phyloP scores from a whole-genome alignment of 352 stramenopile genomes.

The Peronosclerospora sorghi region DNA sequence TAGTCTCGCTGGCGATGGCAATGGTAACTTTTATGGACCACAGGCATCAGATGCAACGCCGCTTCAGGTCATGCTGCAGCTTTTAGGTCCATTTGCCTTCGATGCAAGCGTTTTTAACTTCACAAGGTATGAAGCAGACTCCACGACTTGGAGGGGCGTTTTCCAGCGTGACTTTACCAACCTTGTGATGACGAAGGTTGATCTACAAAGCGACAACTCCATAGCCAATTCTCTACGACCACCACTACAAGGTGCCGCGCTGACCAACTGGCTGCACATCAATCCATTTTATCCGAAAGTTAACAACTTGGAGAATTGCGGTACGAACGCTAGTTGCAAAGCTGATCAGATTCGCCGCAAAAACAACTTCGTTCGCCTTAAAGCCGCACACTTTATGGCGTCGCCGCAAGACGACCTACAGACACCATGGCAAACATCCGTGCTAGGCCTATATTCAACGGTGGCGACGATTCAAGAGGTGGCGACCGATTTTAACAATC shows the following conservation, averaged over 20 bases:
- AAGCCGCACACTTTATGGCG: constrained; percentile 37
- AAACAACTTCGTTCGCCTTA: constrained; percentile 31
- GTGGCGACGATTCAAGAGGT: constrained; percentile 21
- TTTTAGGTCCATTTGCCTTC: constrained; percentile 26
- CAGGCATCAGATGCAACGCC: constrained; percentile 25
- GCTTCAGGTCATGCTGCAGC: constrained; percentile 25
- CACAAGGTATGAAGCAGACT: constrained; percentile 23
- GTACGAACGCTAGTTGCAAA: constrained; percentile 6
- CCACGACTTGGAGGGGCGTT: constrained; percentile 20
- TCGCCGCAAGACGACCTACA: constrained; percentile 35
- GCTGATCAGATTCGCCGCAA: constrained; percentile 25
- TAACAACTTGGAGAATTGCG: constrained; percentile 27
- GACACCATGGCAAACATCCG: constrained; percentile 31
- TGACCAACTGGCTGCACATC: constrained; percentile 29
- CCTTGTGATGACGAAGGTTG: constrained; percentile 17
- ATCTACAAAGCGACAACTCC: constrained; percentile 23
- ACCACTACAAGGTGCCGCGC: constrained; percentile 12
- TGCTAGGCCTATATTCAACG: constrained; percentile 34
- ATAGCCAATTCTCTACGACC: constrained; percentile 29
- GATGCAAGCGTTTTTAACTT: constrained; percentile 27
- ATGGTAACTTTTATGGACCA: constrained; percentile 46
- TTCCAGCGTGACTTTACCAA: constrained; percentile 33
- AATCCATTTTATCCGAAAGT: constrained; percentile 30
- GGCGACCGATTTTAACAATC: constrained; percentile 17
- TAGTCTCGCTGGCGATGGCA: constrained; percentile 33